A percentile compares a stretch with the other conserved stretches of the same genome.
phyloP scores from a whole-genome alignment of 129 eudicot species.

The Flaveria trinervia region DNA sequence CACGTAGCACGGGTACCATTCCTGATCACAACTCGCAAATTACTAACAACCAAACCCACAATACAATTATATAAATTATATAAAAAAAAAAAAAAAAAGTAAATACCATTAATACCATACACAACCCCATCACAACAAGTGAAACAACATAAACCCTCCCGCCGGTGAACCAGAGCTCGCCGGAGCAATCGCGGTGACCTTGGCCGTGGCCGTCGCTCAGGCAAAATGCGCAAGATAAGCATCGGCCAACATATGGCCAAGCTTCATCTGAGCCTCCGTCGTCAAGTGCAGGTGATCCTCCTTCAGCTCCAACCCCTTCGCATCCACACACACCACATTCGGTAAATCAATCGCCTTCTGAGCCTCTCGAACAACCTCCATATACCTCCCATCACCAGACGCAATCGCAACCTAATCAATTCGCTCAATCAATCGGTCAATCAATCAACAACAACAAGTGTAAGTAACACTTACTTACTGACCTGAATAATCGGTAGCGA shows the following conservation, averaged over 20 bases:
- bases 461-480: too few species aligned
- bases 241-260: slow-evolving; percentile 71
- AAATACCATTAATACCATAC: too few species aligned
- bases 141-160: too few species aligned
- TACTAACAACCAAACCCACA: too few species aligned
- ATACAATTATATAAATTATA: too few species aligned
- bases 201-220: neutral
- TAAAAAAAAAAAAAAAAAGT: too few species aligned
- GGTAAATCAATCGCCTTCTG: slow-evolving; percentile 63
- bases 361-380: slow-evolving; percentile 58
- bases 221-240: slow-evolving; percentile 65
- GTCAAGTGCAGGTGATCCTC: slow-evolving; percentile 77
- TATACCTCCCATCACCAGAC: slow-evolving; percentile 50
- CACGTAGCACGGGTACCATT: too few species aligned
- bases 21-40: too few species aligned
- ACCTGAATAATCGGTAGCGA: slow-evolving; percentile 85
- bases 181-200: neutral
- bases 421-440: slow-evolving; percentile 5
- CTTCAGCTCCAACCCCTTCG: slow-evolving; percentile 60
- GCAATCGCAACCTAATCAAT: slow-evolving; percentile 70
- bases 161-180: neutral
- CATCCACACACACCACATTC: slow-evolving; percentile 75
- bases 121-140: too few species aligned
- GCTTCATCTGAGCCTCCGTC: slow-evolving; percentile 63
- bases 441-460: neutral